Evolutionary conservation across 78 protist genomes (phyloP).

Genomic region (Speleostelium caveatum): DNA sequence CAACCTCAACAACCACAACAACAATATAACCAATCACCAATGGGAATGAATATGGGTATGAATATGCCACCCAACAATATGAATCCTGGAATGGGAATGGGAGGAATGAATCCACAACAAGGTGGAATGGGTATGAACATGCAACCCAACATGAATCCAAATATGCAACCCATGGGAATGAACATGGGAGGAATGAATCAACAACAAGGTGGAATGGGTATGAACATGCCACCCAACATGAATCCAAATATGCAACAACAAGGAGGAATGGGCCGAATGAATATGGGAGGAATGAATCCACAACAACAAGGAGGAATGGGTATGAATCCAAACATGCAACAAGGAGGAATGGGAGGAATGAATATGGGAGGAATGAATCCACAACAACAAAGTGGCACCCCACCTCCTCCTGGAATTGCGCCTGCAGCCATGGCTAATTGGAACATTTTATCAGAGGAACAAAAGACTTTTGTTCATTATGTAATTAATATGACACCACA

Average conservation of each 20-base stretch:
- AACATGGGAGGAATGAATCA: not conserved
- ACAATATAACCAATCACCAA: constrained; percentile 20
- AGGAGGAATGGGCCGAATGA: not conserved
- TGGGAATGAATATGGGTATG: not conserved
- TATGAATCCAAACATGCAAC: not conserved
- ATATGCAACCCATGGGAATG: not conserved
- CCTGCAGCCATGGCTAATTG: constrained; percentile 35
- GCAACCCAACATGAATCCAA: not conserved
- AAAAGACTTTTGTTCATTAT: constrained; percentile 11
- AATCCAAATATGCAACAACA: not conserved
- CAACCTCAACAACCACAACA: not conserved
- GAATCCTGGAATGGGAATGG: not conserved
- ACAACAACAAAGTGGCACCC: constrained; percentile 2
- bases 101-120: not conserved
- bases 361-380: constrained; percentile 21
- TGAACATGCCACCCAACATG: not conserved
- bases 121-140: not conserved
- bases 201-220: not conserved
- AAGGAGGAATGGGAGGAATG: not conserved
- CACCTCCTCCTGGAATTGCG: constrained; percentile 67
- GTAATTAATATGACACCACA: constrained; percentile 36
- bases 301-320: not conserved
- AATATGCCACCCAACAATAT: not conserved
- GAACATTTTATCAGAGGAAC: constrained; percentile 33
- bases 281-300: constrained; percentile 2